Evolutionary conservation across 2,329 filamentous ascomycete species (phyloP), one percentile per base, ranked within the genome.

Genomic region (Ceratocystiopsis sp.): DNA sequence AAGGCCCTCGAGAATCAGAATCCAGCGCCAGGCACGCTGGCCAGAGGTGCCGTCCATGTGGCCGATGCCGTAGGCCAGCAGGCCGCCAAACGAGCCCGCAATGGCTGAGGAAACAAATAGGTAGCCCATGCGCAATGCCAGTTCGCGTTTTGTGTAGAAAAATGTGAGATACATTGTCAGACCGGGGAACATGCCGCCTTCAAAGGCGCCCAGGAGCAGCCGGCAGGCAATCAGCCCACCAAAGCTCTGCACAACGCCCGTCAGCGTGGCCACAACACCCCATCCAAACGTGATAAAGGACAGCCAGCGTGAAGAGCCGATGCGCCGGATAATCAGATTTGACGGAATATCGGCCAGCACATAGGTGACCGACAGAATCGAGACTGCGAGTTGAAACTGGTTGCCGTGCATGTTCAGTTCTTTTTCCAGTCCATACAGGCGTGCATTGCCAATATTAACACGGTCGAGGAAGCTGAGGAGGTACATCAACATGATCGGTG

Each of bases 391-490:
- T 16, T 48, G 42, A 11, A 42, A 87, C 54, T 85, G 77, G 45
- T 72, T 68, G n/a, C 70, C 68, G 33, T 57, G 57, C 48, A 84
- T 60, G 14, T 67, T 62, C 4, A 84, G 63, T 48, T 81, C 78
- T 44, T 67, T 60, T 55, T 80, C 73, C 41, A 84, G 52, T 2
- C 69, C 67, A 51, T 80, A 80, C 3, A 83, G 64, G 7, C 71
- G 65, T 15, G 78, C 78, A 60, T 82, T 83, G 42, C 78, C 76
- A 48, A 84, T 84, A 54, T 84, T 84, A 42, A 82, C 78, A 9
- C 80, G 67, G 54, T 85, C 82, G 9, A 87, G 61, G 55, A 86
- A 87, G 51, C 76, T 80, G 50, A 86, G 75, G 11, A 86, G 66
- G 55, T 87, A 89, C 14, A 82, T 59, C 8, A 73, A 56, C 71